These are phyloP conservation scores for Ogataea nonfermentans DNA, from an alignment of 805 yeast genomes.

Conservation along the genomic window DNA sequence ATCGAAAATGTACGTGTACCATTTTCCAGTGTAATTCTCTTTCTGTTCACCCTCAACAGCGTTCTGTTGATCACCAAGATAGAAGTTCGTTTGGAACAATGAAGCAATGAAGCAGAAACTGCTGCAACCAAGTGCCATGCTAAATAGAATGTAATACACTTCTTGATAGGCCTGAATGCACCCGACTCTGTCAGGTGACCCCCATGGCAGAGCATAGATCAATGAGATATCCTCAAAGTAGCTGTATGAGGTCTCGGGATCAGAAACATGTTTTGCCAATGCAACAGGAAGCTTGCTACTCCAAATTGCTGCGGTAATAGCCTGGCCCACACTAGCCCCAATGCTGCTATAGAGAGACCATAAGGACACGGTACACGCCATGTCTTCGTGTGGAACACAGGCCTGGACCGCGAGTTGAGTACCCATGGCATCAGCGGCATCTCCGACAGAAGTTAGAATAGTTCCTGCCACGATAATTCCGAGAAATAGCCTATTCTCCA, in stretches of 20 bases:
- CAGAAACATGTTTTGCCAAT: conserved; percentile 26
- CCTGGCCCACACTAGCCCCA: conserved; percentile 38
- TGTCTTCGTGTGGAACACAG: conserved; percentile 36
- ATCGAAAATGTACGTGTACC: conserved; percentile 3
- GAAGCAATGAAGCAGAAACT: conserved; percentile 32
- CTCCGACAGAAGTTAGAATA: conserved; percentile 35
- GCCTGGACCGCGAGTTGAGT: conserved; percentile 40
- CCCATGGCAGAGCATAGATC: conserved; percentile 28
- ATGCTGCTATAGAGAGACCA: conserved; percentile 33
- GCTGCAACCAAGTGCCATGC: conserved; percentile 31
- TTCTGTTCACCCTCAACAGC: conserved; percentile 29
- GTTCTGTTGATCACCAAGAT: conserved; percentile 38
- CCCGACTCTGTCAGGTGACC: conserved; percentile 32
- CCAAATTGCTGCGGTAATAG: conserved; percentile 39
- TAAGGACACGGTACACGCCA: conserved; percentile 32
- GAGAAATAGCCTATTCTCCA: conserved; percentile 18
- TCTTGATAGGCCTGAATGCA: conserved; percentile 35
- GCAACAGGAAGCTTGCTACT: conserved; percentile 30
- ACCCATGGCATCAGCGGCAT: conserved; percentile 34
- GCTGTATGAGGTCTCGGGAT: conserved; percentile 24
- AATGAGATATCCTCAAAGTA: conserved; percentile 28
- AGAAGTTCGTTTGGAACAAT: conserved; percentile 36
- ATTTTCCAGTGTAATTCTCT: conserved; percentile 5
- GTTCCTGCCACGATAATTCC: conserved; percentile 32
- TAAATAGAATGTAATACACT: conserved; percentile 31